Conservation (phyloP, 768 basidiomycete genomes). For the Tulasnella sp. region DNA sequence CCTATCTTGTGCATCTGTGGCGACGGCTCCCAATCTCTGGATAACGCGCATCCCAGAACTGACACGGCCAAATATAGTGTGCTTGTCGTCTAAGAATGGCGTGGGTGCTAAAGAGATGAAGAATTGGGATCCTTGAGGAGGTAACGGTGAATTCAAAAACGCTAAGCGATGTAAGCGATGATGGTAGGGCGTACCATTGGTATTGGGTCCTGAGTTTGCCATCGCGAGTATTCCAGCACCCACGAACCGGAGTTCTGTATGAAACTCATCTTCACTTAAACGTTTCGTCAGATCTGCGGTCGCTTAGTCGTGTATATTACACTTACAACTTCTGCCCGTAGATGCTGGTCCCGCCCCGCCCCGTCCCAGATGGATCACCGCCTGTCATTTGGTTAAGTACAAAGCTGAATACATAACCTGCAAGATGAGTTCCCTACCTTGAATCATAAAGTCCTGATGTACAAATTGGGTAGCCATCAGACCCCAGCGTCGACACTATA, state of each 20-base stretch:
- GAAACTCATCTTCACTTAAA: conserved; percentile 76
- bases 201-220: conserved; percentile 96
- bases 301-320: no score
- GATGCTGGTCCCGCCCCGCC: conserved; percentile 81
- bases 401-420: no score
- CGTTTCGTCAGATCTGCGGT: no score
- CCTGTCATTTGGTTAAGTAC: conserved; percentile 19
- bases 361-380: conserved; percentile 93
- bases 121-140: conserved; percentile 75
- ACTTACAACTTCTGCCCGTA: conserved; percentile 81
- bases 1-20: conserved; percentile 82
- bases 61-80: conserved; percentile 87
- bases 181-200: conserved; percentile 45
- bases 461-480: not conserved
- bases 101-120: conserved; percentile 80
- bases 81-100: conserved; percentile 73
- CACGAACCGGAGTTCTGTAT: conserved; percentile 84
- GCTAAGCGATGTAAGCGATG: not conserved
- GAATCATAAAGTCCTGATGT: conserved; percentile 88
- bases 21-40: conserved; percentile 83
- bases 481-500: not conserved
- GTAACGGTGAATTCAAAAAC: conserved; percentile 30
- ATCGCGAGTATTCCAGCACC: conserved; percentile 93
- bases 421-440: conserved; percentile 33
- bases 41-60: conserved; percentile 85